phyloP scores from a whole-genome alignment of 345 rosid species.

The Gossypium turneri region DNA sequence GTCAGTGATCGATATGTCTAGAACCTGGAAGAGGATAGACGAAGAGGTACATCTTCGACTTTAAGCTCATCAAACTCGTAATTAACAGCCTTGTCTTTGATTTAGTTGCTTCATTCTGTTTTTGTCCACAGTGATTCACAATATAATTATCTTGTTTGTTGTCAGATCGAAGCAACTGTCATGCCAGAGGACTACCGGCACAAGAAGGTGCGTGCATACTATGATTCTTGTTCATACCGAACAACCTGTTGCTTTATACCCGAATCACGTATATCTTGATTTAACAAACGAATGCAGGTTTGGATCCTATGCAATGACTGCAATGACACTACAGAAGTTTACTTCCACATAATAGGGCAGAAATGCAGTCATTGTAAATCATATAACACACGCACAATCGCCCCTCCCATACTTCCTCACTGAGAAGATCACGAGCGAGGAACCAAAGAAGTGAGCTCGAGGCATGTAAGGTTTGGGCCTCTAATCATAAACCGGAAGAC shows the following conservation, averaged over 20 bases:
- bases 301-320: conserved; percentile 99
- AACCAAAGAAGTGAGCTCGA: not conserved
- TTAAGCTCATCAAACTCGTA: conserved; percentile 5
- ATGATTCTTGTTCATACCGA: conserved; percentile 11
- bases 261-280: not conserved
- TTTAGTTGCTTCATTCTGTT: not conserved
- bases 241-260: not conserved
- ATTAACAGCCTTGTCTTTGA: not conserved
- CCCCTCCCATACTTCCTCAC: conserved; percentile 83
- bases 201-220: conserved; percentile 52
- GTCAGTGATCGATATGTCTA: conserved; percentile 86
- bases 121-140: not conserved
- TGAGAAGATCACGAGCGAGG: conserved; percentile 24
- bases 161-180: conserved; percentile 71
- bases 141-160: conserved; percentile 1
- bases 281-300: conserved; percentile 45
- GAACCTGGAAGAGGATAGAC: conserved; percentile 77
- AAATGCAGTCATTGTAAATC: conserved; percentile 92
- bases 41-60: conserved; percentile 62
- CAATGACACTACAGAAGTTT: conserved; percentile 87
- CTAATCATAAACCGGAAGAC: not conserved
- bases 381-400: conserved; percentile 77
- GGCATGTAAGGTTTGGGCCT: not conserved
- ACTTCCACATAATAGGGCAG: conserved; percentile 86
- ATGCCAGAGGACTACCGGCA: conserved; percentile 89